Evolutionary conservation across 2,329 filamentous ascomycete genomes (phyloP).

Genomic region (Fonsecaea monophora): DNA sequence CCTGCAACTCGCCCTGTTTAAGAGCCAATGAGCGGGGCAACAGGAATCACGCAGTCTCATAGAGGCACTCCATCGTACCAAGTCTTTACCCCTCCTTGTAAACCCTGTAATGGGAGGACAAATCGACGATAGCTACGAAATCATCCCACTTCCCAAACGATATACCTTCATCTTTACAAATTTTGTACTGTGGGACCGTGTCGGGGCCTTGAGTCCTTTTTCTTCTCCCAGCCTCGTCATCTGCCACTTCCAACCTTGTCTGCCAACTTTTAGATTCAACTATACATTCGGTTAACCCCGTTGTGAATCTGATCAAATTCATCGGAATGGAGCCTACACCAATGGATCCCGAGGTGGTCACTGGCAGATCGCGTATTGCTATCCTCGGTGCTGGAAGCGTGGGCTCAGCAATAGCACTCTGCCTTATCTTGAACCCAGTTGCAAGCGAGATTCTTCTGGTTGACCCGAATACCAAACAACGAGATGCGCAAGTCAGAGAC

Average conservation of each 20-base stretch:
- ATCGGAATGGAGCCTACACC: slow-evolving; percentile 20
- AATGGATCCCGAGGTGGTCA: slow-evolving; percentile 30
- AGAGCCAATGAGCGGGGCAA: not conserved
- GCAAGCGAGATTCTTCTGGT: slow-evolving; percentile 61
- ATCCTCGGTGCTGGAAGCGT: slow-evolving; percentile 61
- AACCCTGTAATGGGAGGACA: too few relatives aligned
- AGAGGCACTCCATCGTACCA: not conserved
- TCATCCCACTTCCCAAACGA: not conserved
- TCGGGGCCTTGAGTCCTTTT: not conserved
- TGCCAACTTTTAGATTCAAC: not conserved
- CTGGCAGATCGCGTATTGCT: slow-evolving; percentile 47
- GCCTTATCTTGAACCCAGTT: slow-evolving; percentile 59
- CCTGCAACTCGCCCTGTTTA: not conserved
- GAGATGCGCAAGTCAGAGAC: slow-evolving; percentile 60
- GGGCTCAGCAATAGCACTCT: slow-evolving; percentile 59
- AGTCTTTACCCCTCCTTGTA: not conserved
- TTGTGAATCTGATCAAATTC: not conserved
- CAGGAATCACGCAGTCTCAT: not conserved
- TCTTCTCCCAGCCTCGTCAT: not conserved
- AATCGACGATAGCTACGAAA: not conserved
- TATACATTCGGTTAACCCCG: not conserved
- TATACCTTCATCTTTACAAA: not conserved
- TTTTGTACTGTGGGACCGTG: too few relatives aligned
- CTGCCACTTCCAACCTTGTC: not conserved
- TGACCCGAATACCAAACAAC: slow-evolving; percentile 56